Percentiles rank a stretch among this genome's conserved stretches.
phyloP scores from a whole-genome alignment of 2,329 filamentous ascomycete species.

The Cryphonectria parasitica region DNA sequence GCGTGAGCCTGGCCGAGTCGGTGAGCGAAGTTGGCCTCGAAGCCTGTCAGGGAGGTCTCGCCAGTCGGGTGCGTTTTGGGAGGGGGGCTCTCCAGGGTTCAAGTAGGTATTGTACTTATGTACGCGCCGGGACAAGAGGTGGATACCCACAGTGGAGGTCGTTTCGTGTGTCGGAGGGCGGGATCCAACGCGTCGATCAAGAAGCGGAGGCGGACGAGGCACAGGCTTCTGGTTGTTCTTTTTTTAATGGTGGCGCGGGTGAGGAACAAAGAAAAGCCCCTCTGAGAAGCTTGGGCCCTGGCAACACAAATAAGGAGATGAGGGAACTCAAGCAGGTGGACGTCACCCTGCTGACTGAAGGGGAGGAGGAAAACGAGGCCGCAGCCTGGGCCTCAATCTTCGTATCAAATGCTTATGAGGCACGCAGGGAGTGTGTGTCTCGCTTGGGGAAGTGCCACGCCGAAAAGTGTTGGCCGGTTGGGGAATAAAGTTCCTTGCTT shows the following conservation, averaged over 20 bases:
- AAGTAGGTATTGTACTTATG: slow-evolving; percentile 7
- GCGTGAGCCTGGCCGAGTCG: slow-evolving; percentile 6
- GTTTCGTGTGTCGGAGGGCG: slow-evolving; percentile 22
- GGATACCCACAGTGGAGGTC: slow-evolving; percentile 12
- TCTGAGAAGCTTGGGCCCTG: slow-evolving; percentile 11
- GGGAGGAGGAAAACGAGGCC: slow-evolving; percentile 10
- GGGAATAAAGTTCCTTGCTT: slow-evolving; percentile 5
- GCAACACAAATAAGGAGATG: slow-evolving; percentile 10
- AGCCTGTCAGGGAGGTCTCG: slow-evolving; percentile 8
- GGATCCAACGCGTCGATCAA: slow-evolving; percentile 22
- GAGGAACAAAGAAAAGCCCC: slow-evolving; percentile 8
- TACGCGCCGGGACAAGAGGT: slow-evolving; percentile 9
- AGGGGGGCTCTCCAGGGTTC: slow-evolving; percentile 6
- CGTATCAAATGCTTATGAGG: slow-evolving; percentile 8
- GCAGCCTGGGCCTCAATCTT: slow-evolving; percentile 14
- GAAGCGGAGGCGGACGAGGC: slow-evolving; percentile 16
- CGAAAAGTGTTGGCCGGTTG: not conserved
- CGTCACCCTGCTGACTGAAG: slow-evolving; percentile 2
- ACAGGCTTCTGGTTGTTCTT: slow-evolving; percentile 20
- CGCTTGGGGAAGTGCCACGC: not conserved
- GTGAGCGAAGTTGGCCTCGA: slow-evolving; percentile 2
- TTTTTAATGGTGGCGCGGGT: slow-evolving; percentile 1
- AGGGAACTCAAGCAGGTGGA: not conserved
- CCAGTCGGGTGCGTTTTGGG: not conserved
- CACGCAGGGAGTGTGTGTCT: not conserved